Evolutionary conservation across 2,329 filamentous ascomycete species (phyloP).

Genomic region (Madurella fahalii): DNA sequence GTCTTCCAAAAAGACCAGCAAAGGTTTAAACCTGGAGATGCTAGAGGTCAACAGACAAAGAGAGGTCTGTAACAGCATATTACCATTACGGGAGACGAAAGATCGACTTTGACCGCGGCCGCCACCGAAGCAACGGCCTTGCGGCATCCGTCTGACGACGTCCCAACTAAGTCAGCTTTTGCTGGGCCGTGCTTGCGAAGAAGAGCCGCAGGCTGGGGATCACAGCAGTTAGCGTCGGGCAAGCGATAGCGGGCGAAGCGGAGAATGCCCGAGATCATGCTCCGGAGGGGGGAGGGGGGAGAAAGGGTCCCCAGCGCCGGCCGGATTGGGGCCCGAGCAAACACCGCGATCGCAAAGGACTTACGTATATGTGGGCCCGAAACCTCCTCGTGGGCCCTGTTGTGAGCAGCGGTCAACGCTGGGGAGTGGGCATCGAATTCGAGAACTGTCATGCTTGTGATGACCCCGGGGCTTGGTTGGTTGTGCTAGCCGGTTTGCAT

Average conservation of each 20-base stretch:
- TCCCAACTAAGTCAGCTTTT: background rate
- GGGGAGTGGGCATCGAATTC: too few relatives aligned
- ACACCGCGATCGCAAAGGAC: background rate
- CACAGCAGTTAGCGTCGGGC: too few relatives aligned
- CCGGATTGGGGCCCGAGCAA: constrained; percentile 15
- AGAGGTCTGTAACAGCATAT: background rate
- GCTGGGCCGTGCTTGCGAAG: constrained; percentile 4
- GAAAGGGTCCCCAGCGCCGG: constrained; percentile 4
- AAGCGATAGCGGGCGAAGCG: too few relatives aligned
- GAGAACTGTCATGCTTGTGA: too few relatives aligned
- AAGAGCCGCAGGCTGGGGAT: too few relatives aligned
- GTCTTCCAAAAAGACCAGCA: constrained; percentile 1
- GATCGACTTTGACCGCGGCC: too few relatives aligned
- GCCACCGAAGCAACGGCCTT: background rate
- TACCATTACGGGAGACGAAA: too few relatives aligned
- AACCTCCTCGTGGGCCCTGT: too few relatives aligned
- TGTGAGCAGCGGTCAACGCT: too few relatives aligned
- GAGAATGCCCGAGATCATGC: constrained; percentile 1
- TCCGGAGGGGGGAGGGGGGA: constrained; percentile 12
- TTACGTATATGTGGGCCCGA: too few relatives aligned
- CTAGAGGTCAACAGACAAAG: background rate
- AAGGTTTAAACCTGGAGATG: background rate
- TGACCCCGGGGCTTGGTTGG: background rate
- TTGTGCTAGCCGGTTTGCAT: background rate
- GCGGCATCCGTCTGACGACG: background rate